Conservation (phyloP, 2,329 filamentous ascomycete genomes). For the Ciborinia camelliae region DNA sequence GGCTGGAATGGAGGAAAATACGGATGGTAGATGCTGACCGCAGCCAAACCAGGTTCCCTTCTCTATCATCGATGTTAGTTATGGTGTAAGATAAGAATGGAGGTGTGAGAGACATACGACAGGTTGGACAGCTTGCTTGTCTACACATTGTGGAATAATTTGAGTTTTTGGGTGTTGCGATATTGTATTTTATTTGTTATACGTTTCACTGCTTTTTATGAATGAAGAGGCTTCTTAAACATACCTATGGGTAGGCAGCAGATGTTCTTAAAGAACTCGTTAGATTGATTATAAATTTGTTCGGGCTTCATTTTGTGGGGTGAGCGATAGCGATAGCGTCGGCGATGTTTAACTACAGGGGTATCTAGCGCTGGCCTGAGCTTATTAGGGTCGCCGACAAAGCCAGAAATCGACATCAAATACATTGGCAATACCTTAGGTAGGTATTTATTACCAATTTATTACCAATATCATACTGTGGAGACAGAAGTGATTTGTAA, state of each 20-base stretch:
- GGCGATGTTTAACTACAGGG: background rate
- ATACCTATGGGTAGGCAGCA: too few relatives aligned
- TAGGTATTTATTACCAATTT: too few relatives aligned
- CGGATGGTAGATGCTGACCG: constrained; percentile 47
- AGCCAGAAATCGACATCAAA: background rate
- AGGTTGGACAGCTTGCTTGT: constrained; percentile 48
- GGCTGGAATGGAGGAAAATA: constrained; percentile 51
- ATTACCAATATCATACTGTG: too few relatives aligned
- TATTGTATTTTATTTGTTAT: background rate
- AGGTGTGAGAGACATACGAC: constrained; percentile 42
- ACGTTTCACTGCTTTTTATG: background rate
- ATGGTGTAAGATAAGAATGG: constrained; percentile 12
- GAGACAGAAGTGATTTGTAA: too few relatives aligned
- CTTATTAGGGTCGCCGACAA: background rate
- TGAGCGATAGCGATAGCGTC: background rate
- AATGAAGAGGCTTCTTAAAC: background rate
- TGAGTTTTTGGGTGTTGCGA: background rate
- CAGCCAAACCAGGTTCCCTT: constrained; percentile 54
- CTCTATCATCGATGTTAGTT: constrained; percentile 37
- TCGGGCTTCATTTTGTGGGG: constrained; percentile 3
- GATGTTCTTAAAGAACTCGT: background rate
- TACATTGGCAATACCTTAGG: too few relatives aligned
- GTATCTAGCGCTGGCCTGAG: background rate
- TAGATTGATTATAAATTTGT: background rate
- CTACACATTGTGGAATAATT: constrained; percentile 46